Conservation (phyloP, 208 protist genomes). For the Acanthamoeba quina region DNA sequence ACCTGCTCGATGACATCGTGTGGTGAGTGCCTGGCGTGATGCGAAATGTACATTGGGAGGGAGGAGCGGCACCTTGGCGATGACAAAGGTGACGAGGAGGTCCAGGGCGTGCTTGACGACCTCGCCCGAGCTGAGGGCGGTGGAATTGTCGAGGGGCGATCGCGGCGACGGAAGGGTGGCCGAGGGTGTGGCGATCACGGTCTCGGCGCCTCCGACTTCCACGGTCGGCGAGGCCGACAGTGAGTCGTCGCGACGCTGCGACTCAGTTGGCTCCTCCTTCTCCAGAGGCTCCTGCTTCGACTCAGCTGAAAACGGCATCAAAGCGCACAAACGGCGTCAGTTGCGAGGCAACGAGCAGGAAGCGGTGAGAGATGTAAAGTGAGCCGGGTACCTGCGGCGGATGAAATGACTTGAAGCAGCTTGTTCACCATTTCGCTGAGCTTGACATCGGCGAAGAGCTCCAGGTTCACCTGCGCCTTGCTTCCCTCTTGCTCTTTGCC, state of each 20-base stretch:
- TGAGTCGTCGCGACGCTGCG: neutral
- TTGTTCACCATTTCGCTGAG: constrained; percentile 66
- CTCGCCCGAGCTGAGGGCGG: constrained; percentile 20
- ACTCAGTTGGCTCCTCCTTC: neutral
- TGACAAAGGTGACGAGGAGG: constrained; percentile 52
- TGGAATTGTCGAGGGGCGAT: neutral
- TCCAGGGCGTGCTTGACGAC: constrained; percentile 50
- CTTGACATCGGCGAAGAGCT: constrained; percentile 64
- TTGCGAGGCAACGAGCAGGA: neutral
- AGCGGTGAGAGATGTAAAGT: neutral
- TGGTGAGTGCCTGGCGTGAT: neutral
- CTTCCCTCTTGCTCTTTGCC: constrained; percentile 3
- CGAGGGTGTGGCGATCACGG: constrained; percentile 12
- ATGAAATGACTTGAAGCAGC: constrained; percentile 42
- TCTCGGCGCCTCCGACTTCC: neutral
- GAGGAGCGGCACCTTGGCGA: constrained; percentile 40
- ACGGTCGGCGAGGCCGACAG: neutral
- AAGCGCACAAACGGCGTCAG: neutral
- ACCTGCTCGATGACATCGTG: neutral
- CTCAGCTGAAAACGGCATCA: neutral
- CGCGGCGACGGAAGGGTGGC: neutral
- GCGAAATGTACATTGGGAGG: neutral
- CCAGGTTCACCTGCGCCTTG: constrained; percentile 12
- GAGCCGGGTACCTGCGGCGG: constrained; percentile 22
- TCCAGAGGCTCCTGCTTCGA: constrained; percentile 32